Percentiles rank a stretch among this genome's conserved stretches.
Conservation (phyloP, 2,329 filamentous ascomycete species). For the Colletotrichum gloeosporioides region DNA sequence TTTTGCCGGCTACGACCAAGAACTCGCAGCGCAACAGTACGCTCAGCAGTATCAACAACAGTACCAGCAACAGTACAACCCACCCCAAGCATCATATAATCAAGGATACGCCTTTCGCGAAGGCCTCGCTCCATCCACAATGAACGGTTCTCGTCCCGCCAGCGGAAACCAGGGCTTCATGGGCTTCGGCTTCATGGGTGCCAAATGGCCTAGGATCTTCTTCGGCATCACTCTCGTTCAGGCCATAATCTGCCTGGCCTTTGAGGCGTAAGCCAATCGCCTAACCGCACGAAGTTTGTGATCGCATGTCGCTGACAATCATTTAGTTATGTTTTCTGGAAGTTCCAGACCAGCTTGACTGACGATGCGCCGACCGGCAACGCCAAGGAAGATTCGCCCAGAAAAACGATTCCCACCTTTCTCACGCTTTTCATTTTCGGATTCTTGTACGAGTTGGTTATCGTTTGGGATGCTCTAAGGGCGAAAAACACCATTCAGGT, state of each 20-base stretch:
- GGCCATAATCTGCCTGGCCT: conserved; percentile 78
- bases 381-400: conserved; percentile 53
- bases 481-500: conserved; percentile 98
- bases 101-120: conserved; percentile 38
- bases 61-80: conserved; percentile 23
- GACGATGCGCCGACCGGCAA: conserved; percentile 35
- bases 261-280: conserved; percentile 76
- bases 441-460: conserved; percentile 87
- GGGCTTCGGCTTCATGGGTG: conserved; percentile 75
- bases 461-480: conserved; percentile 92
- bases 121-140: conserved; percentile 37
- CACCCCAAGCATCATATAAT: conserved; percentile 28
- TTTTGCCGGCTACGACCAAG: conserved; percentile 30
- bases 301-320: background rate
- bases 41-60: conserved; percentile 27
- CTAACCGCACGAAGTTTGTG: background rate
- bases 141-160: conserved; percentile 25
- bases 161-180: conserved; percentile 22
- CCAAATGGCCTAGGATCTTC: conserved; percentile 89
- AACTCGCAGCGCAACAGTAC: conserved; percentile 28
- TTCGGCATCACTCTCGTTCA: conserved; percentile 77
- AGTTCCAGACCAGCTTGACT: conserved; percentile 73
- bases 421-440: conserved; percentile 96
- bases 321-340: conserved; percentile 83
- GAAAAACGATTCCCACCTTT: conserved; percentile 88